Percentiles rank a stretch among this genome's conserved stretches.
These are phyloP conservation scores for Coprinellus micaceus DNA, from an alignment of 768 basidiomycete species.

Conservation along the genomic window DNA sequence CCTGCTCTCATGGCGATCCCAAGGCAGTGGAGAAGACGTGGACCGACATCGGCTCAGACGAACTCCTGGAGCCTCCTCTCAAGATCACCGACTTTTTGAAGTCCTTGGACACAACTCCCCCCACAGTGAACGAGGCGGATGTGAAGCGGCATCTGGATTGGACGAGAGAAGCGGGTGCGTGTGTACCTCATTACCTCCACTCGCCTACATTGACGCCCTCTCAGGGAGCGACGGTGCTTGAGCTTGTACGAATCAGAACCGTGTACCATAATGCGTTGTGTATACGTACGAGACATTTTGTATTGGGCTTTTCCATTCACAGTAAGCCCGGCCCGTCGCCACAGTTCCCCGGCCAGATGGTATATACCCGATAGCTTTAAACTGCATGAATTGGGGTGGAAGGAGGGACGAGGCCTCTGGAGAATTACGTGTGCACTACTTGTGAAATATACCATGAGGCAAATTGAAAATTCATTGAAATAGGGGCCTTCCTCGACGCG, in stretches of 20 bases:
- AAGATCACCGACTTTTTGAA: constrained; percentile 77
- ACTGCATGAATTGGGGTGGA: too few species aligned
- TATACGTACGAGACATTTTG: too few species aligned
- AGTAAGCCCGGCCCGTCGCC: too few species aligned
- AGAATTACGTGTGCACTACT: too few species aligned
- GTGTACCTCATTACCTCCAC: not conserved
- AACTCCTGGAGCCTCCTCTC: constrained; percentile 86
- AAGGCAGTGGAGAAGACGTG: constrained; percentile 84
- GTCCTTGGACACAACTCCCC: constrained; percentile 71
- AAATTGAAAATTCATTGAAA: too few species aligned
- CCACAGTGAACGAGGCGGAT: constrained; percentile 86
- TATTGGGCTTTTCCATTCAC: too few species aligned
- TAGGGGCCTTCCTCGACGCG: not conserved
- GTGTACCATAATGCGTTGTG: not conserved
- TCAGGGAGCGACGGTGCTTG: constrained; percentile 3
- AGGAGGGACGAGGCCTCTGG: too few species aligned
- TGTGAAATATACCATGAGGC: too few species aligned
- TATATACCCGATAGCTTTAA: too few species aligned
- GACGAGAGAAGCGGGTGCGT: constrained; percentile 80
- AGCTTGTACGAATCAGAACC: too few species aligned
- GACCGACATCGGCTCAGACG: constrained; percentile 84
- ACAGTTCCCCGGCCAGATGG: too few species aligned
- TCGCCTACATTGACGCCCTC: not conserved
- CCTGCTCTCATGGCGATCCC: constrained; percentile 92
- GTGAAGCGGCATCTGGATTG: constrained; percentile 80